A percentile compares a stretch with the other conserved stretches of the same genome.
These are phyloP conservation scores for Macroventuria anomochaeta DNA, from an alignment of 2,329 filamentous ascomycete genomes.

Conservation along the genomic window DNA sequence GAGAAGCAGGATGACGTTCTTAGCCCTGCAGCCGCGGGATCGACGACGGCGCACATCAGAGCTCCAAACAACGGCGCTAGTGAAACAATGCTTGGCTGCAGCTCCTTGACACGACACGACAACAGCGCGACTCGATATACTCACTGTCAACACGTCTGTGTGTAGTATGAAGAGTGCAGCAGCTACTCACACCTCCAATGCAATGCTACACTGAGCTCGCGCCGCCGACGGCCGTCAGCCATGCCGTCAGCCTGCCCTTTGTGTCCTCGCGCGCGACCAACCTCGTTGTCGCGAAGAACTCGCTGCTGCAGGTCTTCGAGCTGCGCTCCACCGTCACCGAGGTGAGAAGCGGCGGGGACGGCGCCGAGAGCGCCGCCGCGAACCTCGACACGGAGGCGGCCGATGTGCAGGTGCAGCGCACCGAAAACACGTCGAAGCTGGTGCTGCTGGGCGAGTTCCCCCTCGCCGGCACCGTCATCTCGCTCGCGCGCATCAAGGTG, in stretches of 20 bases:
- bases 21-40: background rate
- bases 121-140: background rate
- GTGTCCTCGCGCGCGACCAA: conserved; percentile 78
- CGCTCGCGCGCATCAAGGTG: conserved; percentile 78
- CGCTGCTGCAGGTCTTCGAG: conserved; percentile 88
- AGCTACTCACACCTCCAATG: conserved; percentile 61
- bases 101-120: background rate
- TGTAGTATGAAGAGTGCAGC: background rate
- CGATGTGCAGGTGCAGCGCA: conserved; percentile 61
- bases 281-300: conserved; percentile 89
- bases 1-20: conserved; percentile 9
- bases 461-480: conserved; percentile 83
- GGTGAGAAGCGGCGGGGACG: conserved; percentile 51
- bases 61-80: conserved; percentile 2
- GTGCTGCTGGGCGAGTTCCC: conserved; percentile 84
- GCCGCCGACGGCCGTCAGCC: conserved; percentile 91
- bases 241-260: conserved; percentile 82
- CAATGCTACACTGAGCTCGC: conserved; percentile 97
- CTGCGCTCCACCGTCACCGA: conserved; percentile 72
- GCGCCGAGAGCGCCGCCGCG: conserved; percentile 44
- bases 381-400: conserved; percentile 60
- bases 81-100: background rate
- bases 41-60: background rate
- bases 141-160: background rate
- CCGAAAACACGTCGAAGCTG: conserved; percentile 74